These are phyloP conservation scores for Priceomyces carsonii DNA, from an alignment of 805 yeast genomes.

Conservation along the genomic window DNA sequence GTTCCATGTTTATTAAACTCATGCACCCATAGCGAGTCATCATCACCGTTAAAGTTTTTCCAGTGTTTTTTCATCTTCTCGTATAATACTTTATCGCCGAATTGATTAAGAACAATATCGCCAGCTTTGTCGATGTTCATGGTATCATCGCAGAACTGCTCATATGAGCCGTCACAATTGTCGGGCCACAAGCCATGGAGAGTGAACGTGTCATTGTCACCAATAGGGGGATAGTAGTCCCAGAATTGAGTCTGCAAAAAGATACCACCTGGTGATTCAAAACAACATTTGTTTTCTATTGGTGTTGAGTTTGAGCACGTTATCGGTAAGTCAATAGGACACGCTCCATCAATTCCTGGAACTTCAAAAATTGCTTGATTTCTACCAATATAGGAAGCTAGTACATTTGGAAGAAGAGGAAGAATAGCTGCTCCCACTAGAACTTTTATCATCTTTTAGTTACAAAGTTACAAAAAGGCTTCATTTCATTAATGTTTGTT, in stretches of 20 bases:
- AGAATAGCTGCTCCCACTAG: too few species aligned
- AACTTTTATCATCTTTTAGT: too few species aligned
- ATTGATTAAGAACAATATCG: constrained; percentile 27
- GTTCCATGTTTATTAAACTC: constrained; percentile 48
- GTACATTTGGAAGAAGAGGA: too few species aligned
- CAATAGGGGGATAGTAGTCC: constrained; percentile 36
- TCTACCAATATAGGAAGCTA: too few species aligned
- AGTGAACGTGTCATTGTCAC: constrained; percentile 37
- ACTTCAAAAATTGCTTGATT: neutral
- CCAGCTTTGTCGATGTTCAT: constrained; percentile 28
- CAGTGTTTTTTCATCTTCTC: constrained; percentile 30
- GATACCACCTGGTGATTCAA: constrained; percentile 41
- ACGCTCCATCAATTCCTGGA: constrained; percentile 16
- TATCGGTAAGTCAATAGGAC: constrained; percentile 60
- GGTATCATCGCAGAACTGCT: constrained; percentile 34
- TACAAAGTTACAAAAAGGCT: too few species aligned
- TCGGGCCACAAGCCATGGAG: constrained; percentile 49
- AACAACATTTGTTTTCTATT: constrained; percentile 49
- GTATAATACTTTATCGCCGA: constrained; percentile 24
- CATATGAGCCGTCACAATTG: constrained; percentile 40
- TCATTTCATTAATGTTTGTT: too few species aligned
- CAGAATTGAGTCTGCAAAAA: constrained; percentile 45
- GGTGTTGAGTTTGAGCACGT: constrained; percentile 60
- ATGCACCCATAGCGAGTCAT: constrained; percentile 39
- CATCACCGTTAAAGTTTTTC: constrained; percentile 36